Evolutionary conservation across 345 rosid species (phyloP).

Genomic region (Hevea brasiliensis): DNA sequence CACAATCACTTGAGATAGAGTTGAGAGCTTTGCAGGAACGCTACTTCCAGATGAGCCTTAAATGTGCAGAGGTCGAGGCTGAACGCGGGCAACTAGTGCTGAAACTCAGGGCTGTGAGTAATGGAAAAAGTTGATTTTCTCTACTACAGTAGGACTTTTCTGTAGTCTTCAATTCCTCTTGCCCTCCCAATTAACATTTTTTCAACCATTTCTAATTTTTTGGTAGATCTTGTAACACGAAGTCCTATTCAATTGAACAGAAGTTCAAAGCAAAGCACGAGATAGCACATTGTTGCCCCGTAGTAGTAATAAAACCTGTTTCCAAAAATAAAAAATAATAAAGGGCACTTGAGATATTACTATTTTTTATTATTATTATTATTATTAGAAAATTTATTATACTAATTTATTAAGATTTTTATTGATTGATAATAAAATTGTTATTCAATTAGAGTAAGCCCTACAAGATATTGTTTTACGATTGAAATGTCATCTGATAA

Average conservation of each 20-base stretch:
- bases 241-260: neutral
- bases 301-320: neutral
- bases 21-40: slow-evolving; percentile 49
- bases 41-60: slow-evolving; percentile 57
- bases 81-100: slow-evolving; percentile 40
- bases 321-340: neutral
- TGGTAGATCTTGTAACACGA: slow-evolving; percentile 7
- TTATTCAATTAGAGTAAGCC: too few relatives aligned
- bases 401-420: too few relatives aligned
- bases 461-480: too few relatives aligned
- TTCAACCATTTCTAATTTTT: slow-evolving; percentile 4
- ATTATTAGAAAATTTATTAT: too few relatives aligned
- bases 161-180: neutral
- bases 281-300: too few relatives aligned
- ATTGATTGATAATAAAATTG: too few relatives aligned
- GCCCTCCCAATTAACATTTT: neutral
- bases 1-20: slow-evolving; percentile 39
- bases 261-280: neutral
- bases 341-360: too few relatives aligned
- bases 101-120: slow-evolving; percentile 44
- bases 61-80: slow-evolving; percentile 60
- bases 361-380: too few relatives aligned
- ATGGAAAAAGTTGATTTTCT: slow-evolving; percentile 30
- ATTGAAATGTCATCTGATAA: too few relatives aligned
- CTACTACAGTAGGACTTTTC: neutral